These are phyloP conservation scores for Allodekkera sacchari DNA, from an alignment of 805 yeast genomes.

Conservation along the genomic window DNA sequence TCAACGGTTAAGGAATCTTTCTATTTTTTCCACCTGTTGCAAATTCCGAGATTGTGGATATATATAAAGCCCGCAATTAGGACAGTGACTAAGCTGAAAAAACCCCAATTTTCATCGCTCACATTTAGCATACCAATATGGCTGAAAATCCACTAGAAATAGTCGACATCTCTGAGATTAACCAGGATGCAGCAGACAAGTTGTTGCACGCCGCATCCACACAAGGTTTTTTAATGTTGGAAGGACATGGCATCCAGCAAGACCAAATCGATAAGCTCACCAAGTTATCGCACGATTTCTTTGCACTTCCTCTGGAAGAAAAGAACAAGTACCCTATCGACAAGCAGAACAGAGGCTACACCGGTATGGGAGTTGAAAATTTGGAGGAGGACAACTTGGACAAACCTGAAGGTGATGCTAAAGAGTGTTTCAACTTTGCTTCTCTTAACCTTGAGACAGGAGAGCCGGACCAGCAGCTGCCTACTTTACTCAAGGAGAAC, in stretches of 20 bases:
- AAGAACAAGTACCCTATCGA: conserved; percentile 46
- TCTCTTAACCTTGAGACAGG: conserved; percentile 45
- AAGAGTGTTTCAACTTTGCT: conserved; percentile 57
- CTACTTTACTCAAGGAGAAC: conserved; percentile 38
- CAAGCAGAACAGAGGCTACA: conserved; percentile 37
- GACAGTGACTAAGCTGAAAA: too few relatives aligned
- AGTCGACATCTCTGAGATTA: conserved; percentile 31
- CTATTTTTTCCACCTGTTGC: too few relatives aligned
- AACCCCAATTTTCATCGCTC: too few relatives aligned
- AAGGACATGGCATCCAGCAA: conserved; percentile 42
- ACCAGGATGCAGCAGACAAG: conserved; percentile 27
- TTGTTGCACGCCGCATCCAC: conserved; percentile 38
- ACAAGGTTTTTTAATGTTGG: conserved; percentile 44
- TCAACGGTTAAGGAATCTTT: too few relatives aligned
- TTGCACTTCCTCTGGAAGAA: conserved; percentile 35
- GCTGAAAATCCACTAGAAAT: conserved; percentile 34
- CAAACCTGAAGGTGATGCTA: conserved; percentile 38
- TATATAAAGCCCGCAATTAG: too few relatives aligned
- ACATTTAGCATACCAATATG: too few relatives aligned
- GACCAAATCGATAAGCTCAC: conserved; percentile 28
- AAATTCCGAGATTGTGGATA: too few relatives aligned
- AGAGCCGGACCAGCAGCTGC: conserved; percentile 33
- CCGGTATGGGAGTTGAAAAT: conserved; percentile 35
- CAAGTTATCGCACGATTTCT: conserved; percentile 18
- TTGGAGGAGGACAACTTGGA: conserved; percentile 27